Evolutionary conservation across 2,329 filamentous ascomycete species (phyloP).

Genomic region (Pseudocercospora eumusae): DNA sequence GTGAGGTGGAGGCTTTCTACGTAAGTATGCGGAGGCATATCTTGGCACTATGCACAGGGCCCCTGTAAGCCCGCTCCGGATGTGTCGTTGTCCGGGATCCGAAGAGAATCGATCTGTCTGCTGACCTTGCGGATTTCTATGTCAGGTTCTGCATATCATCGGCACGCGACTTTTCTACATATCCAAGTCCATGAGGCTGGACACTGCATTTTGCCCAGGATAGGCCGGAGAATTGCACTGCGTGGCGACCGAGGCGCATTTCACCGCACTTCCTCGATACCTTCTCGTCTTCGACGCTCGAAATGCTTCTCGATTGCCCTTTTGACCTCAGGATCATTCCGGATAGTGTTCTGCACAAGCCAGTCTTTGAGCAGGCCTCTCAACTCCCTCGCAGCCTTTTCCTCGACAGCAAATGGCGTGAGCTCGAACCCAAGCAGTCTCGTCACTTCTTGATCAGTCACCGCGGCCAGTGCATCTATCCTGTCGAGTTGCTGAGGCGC

Average conservation of each 20-base stretch:
- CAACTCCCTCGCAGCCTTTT: conserved; percentile 62
- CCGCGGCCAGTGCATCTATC: conserved; percentile 61
- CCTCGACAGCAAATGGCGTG: conserved; percentile 76
- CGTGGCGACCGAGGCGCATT: no score
- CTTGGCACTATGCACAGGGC: not conserved
- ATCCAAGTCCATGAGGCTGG: not conserved
- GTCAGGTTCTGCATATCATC: not conserved
- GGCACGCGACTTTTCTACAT: not conserved
- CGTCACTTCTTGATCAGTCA: conserved; percentile 68
- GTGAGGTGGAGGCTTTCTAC: not conserved
- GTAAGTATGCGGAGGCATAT: conserved; percentile 1
- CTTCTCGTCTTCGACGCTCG: conserved; percentile 44
- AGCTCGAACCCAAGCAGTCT: conserved; percentile 76
- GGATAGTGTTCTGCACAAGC: conserved; percentile 82
- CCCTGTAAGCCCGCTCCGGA: not conserved
- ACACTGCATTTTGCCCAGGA: not conserved
- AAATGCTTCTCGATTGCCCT: conserved; percentile 72
- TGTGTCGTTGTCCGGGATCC: not conserved
- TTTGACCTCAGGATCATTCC: conserved; percentile 76
- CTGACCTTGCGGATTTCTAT: not conserved
- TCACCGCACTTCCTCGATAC: not conserved
- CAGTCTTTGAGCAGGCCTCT: conserved; percentile 78
- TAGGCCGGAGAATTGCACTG: no score
- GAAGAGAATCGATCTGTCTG: not conserved
- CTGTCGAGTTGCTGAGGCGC: conserved; percentile 66